phyloP scores from a whole-genome alignment of 78 protist genomes.

The Protostelium mycophagum region DNA sequence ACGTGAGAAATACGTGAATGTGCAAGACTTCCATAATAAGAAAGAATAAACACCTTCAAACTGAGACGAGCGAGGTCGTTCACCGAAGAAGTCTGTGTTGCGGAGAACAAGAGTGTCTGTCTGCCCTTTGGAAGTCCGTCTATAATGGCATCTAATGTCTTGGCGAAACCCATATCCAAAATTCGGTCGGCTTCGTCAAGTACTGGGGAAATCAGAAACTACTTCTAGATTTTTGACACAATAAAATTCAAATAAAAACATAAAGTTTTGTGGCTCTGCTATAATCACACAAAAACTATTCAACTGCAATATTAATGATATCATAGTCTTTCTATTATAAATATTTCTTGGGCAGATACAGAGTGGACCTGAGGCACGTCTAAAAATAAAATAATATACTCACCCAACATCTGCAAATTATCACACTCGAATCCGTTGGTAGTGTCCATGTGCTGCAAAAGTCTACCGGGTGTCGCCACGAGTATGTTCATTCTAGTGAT shows the following conservation, averaged over 20 bases:
- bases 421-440: constrained; percentile 62
- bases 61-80: constrained; percentile 73
- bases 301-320: not conserved
- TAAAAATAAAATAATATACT: too few species aligned
- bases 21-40: not conserved
- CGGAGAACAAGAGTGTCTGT: constrained; percentile 90
- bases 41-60: constrained; percentile 10
- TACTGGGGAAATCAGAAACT: too few species aligned
- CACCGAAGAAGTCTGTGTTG: constrained; percentile 92
- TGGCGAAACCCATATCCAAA: constrained; percentile 91
- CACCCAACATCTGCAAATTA: constrained; percentile 77
- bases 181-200: constrained; percentile 97
- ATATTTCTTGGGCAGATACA: not conserved
- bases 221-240: too few species aligned
- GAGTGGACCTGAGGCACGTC: not conserved
- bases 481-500: constrained; percentile 83
- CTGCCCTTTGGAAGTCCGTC: constrained; percentile 76
- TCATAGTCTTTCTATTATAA: not conserved
- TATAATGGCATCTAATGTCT: constrained; percentile 76
- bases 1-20: not conserved
- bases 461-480: constrained; percentile 97
- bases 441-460: constrained; percentile 96
- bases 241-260: not conserved
- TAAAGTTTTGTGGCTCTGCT: not conserved
- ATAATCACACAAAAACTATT: not conserved